Base-by-base conservation (phyloP, 495 filamentous ascomycete species). In the Penicillium coprophilum region DNA sequence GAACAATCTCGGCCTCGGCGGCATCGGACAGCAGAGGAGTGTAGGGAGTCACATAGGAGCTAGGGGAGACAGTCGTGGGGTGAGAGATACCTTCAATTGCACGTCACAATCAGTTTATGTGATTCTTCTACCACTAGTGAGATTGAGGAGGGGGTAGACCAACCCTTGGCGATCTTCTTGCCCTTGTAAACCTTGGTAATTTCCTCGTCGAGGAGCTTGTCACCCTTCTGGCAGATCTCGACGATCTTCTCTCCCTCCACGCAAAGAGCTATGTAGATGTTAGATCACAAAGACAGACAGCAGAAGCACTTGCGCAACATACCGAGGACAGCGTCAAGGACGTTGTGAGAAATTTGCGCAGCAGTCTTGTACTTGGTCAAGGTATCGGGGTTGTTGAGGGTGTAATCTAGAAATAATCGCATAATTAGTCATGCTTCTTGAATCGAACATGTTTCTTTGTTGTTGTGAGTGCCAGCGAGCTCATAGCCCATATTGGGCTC, bases 301-400 rank as follows among this genome's bases (percentile, higher is more conserved):
- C 20, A 28, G 46, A 7, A 52, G 13, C 23, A 6, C 12, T 20
- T 56, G 54, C 32, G 48, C 24, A 45, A 69, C 74, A 56, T 70
- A 85, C 83, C 80, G 71, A 80, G 80, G 56, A 98, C 92, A 57
- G 87, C 86, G 57, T 92, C 89, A 39, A 98, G 85, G 57, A 95
- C 92, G 77, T 91, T 94, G 70, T 96, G 90, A 36, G 94, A 94
- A 75, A 98, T 97, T 64, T 85, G 80, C 47, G 90, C 94, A 38
- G 94, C 95, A 59, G 87, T 90, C 82, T 96, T 97, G 81, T 98
- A 98, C 80, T 97, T 98, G 71, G 95, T 96, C 62, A 98, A 82
- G 61, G 92, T 96, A 65, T 97, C 93, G 48, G 94, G 92, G 81
- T 97, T 98, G 77, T 88, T 89, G 68, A 97, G 82, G 57, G 91